Evolutionary conservation across 2,329 filamentous ascomycete genomes (phyloP), one percentile per base, ranked within the genome.

Genomic region (Raffaelea deltoideospora): DNA sequence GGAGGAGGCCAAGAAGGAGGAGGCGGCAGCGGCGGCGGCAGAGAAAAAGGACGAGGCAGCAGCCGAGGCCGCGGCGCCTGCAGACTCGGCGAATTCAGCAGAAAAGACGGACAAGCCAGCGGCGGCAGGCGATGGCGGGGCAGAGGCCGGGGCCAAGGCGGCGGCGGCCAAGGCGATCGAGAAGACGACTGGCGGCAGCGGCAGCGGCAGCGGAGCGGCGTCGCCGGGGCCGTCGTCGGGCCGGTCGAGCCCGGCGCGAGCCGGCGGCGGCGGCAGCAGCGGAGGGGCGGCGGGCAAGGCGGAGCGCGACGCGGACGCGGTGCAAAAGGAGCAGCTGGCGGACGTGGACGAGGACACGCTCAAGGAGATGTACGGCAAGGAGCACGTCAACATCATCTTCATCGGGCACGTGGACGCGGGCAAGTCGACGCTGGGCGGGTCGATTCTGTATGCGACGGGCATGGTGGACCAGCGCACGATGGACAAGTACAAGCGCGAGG

Each of bases 391-490:
- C 61, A 80, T 98, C 48, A 94, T 96, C 46, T 95, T 96, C 62
- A 81, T 96, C 53, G 88, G 47, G 35, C 90, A 98, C 68, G 92
- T 98, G 50, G 90, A 98, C 64, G 90, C 90, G 36, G 90, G 90
- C 49, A 98, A 98, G 65, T 95, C 86, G 28, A 98, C 90, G 3
- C 69, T 98, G 6, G 90, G 90, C 54, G 90, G 90, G 35, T 83
- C 83, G 36, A 93, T 98, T 44, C 68, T 98, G 13, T 94, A 90
- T 57, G 76, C 76, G 36, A 95, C 88, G 5, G 90, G 90, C 42
- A 98, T 96, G 90, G 90, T 98, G n/a, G 92, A 98, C 53, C 86
- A 98, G 61, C 76, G 90, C 55, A 98, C 90, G 26, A 75, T 98
- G 69, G 90, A 98, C 37, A 98, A 98, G 63, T 94, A 94, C 68